Percentiles rank a stretch among this genome's conserved stretches.
These are phyloP conservation scores for Podospora conica DNA, from an alignment of 495 filamentous ascomycete species.

Conservation along the genomic window DNA sequence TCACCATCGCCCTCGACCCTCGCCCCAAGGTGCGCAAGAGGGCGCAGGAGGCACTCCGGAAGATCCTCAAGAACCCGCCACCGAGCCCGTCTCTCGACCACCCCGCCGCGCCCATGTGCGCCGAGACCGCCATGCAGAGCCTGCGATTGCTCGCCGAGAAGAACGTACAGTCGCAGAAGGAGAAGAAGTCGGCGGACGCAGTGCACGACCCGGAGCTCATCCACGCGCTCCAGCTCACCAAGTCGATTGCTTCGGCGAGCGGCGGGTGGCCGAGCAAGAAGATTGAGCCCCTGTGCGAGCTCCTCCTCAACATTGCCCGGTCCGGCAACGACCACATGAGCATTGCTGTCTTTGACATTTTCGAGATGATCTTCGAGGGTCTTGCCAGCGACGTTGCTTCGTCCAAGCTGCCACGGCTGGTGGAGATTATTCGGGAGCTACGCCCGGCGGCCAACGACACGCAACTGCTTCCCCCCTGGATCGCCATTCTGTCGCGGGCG, in stretches of 20 bases:
- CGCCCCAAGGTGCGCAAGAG: slow-evolving; percentile 93
- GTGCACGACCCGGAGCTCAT: slow-evolving; percentile 77
- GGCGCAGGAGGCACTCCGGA: slow-evolving; percentile 81
- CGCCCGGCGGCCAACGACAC: slow-evolving; percentile 87
- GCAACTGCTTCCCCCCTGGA: slow-evolving; percentile 89
- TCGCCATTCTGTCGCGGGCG: slow-evolving; percentile 86
- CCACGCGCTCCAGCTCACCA: slow-evolving; percentile 84
- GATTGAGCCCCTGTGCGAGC: slow-evolving; percentile 83
- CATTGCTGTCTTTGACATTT: slow-evolving; percentile 91
- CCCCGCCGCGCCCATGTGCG: slow-evolving; percentile 91
- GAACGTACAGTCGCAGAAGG: slow-evolving; percentile 55
- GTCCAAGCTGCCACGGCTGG: slow-evolving; percentile 77
- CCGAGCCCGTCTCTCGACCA: slow-evolving; percentile 89
- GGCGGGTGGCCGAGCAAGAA: slow-evolving; percentile 97
- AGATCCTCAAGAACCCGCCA: slow-evolving; percentile 74
- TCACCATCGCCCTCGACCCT: slow-evolving; percentile 77
- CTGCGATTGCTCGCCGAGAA: slow-evolving; percentile 61
- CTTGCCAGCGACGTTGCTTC: slow-evolving; percentile 83
- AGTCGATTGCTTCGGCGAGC: slow-evolving; percentile 75
- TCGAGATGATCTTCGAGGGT: slow-evolving; percentile 89
- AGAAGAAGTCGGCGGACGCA: slow-evolving; percentile 54
- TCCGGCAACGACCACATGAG: slow-evolving; percentile 91
- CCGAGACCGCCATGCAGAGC: slow-evolving; percentile 74
- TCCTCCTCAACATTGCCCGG: slow-evolving; percentile 78
- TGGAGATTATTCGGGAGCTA: slow-evolving; percentile 81